Base-by-base conservation (phyloP, 495 filamentous ascomycete species). In the Neurospora sp. region DNA sequence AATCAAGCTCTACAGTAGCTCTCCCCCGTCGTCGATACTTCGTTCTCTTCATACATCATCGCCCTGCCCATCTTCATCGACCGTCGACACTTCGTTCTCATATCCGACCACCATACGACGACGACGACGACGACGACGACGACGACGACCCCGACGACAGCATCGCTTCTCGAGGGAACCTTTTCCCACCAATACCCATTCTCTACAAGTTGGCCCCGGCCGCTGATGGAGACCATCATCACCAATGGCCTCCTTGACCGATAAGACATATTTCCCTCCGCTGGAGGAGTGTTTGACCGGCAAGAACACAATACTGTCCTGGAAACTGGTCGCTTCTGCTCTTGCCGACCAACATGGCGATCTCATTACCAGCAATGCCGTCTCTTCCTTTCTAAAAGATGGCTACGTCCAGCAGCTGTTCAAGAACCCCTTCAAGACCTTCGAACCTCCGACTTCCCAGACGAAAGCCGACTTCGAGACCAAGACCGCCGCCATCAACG, bases 401-500 rank as follows among this genome's bases (percentile, higher is more conserved):
- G 85, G 86, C 74, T 86, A 90, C 71, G 89, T 89, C 78, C 78
- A 91, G 74, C 82, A 87, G 75, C 81, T 93, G 72, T 85, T 97
- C 76, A 85, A 88, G 73, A 83, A 87, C 61, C 89, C 90, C 69
- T 82, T 89, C 79, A 87, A 82, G 70, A 87, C 89, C 68, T 95
- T 92, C 79, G 81, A 86, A 69, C 75, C 85, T 3, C 80, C 90
- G 79, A 73, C 88, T 85, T 65, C 74, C 83, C 73, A 89, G 76
- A 85, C 88, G 6, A 95, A 91, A 79, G 79, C 85, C 61, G 89
- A 89, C 35, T 97, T 97, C 78, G 92, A 95, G 71, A 93, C 90
- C 48, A 94, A 90, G 81, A 98, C 94, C 1, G 91, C 95, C 20
- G 90, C 94, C n/a, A 96, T 98, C 70, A 91, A 97, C 79, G 90